Percentiles rank a stretch among this genome's conserved stretches.
Conservation (phyloP, 1,139 yeast species). For the Diutina scorzettiae region DNA sequence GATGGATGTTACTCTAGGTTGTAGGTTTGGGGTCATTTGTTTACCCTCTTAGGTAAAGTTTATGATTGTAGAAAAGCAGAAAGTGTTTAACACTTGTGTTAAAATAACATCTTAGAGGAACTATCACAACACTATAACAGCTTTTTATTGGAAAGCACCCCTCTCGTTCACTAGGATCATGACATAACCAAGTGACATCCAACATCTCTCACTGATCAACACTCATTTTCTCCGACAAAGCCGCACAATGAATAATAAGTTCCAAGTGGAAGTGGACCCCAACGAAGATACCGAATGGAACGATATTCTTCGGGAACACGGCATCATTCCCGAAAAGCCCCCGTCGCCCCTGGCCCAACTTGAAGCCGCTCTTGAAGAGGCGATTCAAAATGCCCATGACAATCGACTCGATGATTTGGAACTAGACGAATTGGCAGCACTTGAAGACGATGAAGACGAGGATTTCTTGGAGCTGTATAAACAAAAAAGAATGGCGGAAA, state of each 20-base stretch:
- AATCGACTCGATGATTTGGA: conserved; percentile 65
- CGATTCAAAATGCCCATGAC: conserved; percentile 62
- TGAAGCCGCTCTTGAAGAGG: conserved; percentile 82
- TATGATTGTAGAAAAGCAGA: no score
- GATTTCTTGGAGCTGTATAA: conserved; percentile 65
- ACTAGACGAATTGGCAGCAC: conserved; percentile 66
- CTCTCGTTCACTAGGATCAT: no score
- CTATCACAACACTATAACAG: no score
- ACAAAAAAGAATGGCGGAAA: conserved; percentile 62
- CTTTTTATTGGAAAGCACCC: no score
- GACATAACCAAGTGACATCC: no score
- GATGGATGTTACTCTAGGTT: no score
- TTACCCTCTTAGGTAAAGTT: no score
- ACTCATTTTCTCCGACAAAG: background rate
- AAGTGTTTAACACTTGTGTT: no score
- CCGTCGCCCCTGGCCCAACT: conserved; percentile 81
- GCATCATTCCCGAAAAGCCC: conserved; percentile 84
- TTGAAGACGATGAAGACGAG: conserved; percentile 75
- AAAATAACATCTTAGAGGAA: no score
- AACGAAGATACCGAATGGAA: conserved; percentile 98
- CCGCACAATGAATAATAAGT: conserved; percentile 16
- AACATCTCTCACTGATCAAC: no score
- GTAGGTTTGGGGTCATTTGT: no score
- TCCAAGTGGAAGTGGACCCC: conserved; percentile 87
- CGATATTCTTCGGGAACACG: conserved; percentile 80